A percentile compares a stretch with the other conserved stretches of the same genome.
Conservation (phyloP, 1,284 basidiomycete species). For the Ustilago xerochloae region DNA sequence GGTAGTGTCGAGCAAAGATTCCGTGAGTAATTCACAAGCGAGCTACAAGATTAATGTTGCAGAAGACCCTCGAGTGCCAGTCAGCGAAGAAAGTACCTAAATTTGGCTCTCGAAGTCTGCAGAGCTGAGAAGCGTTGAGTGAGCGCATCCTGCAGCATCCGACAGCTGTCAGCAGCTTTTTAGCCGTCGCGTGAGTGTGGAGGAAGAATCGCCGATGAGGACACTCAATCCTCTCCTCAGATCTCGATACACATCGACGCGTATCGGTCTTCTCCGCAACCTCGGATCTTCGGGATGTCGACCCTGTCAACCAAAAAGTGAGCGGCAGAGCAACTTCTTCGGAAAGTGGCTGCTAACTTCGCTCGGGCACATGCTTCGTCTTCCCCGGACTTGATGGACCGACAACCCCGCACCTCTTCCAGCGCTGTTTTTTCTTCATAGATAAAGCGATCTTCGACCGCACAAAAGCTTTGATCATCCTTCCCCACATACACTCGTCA, state of each 20-base stretch:
- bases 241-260: neutral
- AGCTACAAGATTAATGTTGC: neutral
- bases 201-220: slow-evolving; percentile 8
- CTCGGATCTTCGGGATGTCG: slow-evolving; percentile 41
- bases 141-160: slow-evolving; percentile 11
- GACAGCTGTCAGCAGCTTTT: neutral
- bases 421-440: neutral
- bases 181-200: slow-evolving; percentile 12
- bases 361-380: neutral
- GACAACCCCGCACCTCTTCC: slow-evolving; percentile 13
- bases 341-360: neutral
- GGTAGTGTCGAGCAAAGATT: too few relatives aligned
- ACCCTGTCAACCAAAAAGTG: neutral
- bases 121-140: neutral
- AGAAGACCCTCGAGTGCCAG: neutral
- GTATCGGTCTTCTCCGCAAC: slow-evolving; percentile 33
- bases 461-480: neutral
- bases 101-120: too few relatives aligned
- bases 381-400: slow-evolving; percentile 2
- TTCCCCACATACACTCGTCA: neutral
- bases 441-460: neutral
- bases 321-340: neutral
- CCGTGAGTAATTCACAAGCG: too few relatives aligned
- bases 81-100: neutral
- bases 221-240: neutral